Evolutionary conservation across 495 filamentous ascomycete species (phyloP), one percentile per base, ranked within the genome.

Genomic region (Hyaloscypha finlandica): DNA sequence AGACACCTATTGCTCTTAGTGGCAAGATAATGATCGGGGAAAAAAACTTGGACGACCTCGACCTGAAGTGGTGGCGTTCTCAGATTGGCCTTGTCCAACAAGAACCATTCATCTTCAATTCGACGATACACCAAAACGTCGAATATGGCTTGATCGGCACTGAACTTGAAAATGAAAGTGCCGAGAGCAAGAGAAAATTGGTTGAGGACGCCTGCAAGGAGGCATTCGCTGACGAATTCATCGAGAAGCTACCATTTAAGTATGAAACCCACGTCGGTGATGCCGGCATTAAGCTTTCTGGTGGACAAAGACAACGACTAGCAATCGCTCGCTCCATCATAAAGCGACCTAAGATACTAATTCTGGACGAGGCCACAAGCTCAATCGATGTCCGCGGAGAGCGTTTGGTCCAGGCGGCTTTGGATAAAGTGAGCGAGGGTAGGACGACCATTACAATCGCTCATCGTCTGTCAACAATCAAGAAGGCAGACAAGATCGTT

Each of bases 291-390:
- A 88, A 85, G 59, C 70, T 89, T n/a, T 83, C 79, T n/a, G 85
- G 84, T 32, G 85, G 86, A 14, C 86, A 88, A 73, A 85, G 86
- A 66, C 89, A 92, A 70, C 79, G 88, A 52, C 75, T 92, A 0
- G 85, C 90, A 11, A 87, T 93, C 61, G 90, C 90, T 1, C 80
- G 90, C 25, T 88, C 86, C 30, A 85, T 93, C 33, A 83, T 96
- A 62, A 90, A 91, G 71, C 83, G 91, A 57, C 92, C 93, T 0
- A 85, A 86, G n/a, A 89, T 97, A 64, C 78, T 97, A 6, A 88
- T 96, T 37, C 78, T 97, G 8, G 92, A 96, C 71, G 92, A 96
- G 75, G 92, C 92, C 20, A 95, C 92, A 0, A 87, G 81, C 61
- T 81, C 85, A 35, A 83, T 89, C 30, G 86, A 88, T 67, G 81